A percentile compares a stretch with the other conserved stretches of the same genome.
phyloP scores from a whole-genome alignment of 73 alveolate species.

The Halteria grandinella region DNA sequence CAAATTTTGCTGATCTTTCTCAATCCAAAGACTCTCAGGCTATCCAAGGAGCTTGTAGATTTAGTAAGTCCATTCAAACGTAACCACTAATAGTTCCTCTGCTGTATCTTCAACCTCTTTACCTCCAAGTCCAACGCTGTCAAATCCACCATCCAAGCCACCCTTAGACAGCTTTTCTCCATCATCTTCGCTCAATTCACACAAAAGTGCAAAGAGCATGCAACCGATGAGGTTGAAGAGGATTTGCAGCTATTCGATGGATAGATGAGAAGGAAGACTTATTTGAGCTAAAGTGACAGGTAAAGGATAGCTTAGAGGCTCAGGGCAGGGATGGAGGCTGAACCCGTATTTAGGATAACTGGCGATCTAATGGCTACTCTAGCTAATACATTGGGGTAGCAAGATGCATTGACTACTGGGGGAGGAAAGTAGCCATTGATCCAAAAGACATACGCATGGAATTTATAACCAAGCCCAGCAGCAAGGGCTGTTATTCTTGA shows the following conservation, averaged over 20 bases:
- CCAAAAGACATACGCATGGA: conserved; percentile 1
- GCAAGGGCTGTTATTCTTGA: conserved; percentile 45
- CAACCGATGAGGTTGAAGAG: too few species aligned
- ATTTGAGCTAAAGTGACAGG: conserved; percentile 26
- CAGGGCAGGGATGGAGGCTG: conserved; percentile 2
- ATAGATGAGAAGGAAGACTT: conserved; percentile 10
- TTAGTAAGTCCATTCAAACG: conserved; percentile 9
- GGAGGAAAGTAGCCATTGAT: too few species aligned
- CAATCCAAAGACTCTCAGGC: conserved; percentile 61
- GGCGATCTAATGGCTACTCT: conserved; percentile 24
- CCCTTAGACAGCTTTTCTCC: conserved; percentile 62
- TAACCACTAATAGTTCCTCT: conserved; percentile 9
- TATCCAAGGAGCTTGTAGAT: conserved; percentile 56
- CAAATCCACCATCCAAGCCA: conserved; percentile 68
- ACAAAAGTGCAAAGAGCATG: conserved; percentile 17
- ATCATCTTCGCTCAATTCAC: conserved; percentile 55
- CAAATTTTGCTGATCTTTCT: conserved; percentile 66
- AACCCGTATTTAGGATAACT: not conserved
- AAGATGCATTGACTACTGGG: conserved; percentile 25
- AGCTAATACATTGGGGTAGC: not conserved
- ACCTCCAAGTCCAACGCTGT: conserved; percentile 57
- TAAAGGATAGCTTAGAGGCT: not conserved
- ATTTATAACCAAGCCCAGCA: not conserved
- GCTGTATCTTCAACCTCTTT: conserved; percentile 41
- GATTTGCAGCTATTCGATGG: too few species aligned